Evolutionary conservation across 2,329 filamentous ascomycete genomes (phyloP), one percentile per base, ranked within the genome.

Genomic region (Xylaria sp.): DNA sequence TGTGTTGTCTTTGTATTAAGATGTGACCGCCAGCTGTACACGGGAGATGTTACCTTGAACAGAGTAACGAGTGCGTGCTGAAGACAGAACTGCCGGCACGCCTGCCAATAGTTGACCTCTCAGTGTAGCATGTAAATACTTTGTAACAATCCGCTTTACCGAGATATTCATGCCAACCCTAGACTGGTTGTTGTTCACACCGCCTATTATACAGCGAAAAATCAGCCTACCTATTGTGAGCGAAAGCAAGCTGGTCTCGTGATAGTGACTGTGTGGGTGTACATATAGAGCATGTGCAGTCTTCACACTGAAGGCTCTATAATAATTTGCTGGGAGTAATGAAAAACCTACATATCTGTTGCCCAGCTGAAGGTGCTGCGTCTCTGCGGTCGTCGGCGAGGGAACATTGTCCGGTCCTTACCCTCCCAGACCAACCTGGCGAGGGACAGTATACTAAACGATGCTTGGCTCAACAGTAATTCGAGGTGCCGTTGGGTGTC

Each of bases 121-220:
- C 37, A 52, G 13, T 9, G 50, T 32, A 54, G 57, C 54, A 60
- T 69, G 50, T 55, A 39, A 69, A 56, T 61, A 10, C 59, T 62
- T 63, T 63, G 59, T 61, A 28, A 25, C 50, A 50, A 59, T 52
- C 63, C 60, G 37, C 55, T 57, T 71, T 37, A 9, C 34, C 56
- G 63, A 66, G 66, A 63, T 37, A 41, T n/a, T n/a, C 18, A 66
- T 66, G 58, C 58, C 60, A 32, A 39, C 18, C 20, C 25, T n/a
- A 44, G 25, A 20, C 7, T 54, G 54, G 32, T 37, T 37, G 34
- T 37, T 46, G 41, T 65, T 59, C 62, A 68, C 62, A 57, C 39
- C 23, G 55, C 57, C n/a, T 54, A 50, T 25, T 25, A 60, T 55
- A 59, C 52, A 56, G 59, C 20, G 54, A 55, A 39, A 44, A 37